Conservation (phyloP, 192 early-diverging fungal species). For the Globomyces pollinis-pini region DNA sequence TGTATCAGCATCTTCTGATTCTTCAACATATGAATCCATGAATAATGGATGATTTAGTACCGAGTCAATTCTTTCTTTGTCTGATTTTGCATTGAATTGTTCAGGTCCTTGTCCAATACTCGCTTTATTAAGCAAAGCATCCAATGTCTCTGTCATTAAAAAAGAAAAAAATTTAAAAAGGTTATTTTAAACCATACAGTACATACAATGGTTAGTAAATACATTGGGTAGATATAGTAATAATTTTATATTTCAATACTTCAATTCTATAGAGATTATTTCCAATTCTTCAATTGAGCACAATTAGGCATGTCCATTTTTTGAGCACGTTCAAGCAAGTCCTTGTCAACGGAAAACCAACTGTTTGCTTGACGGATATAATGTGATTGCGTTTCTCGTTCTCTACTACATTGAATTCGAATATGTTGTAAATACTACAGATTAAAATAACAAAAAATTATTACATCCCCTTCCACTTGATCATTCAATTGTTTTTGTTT, state of each 20-base stretch:
- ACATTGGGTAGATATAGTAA: too few species aligned
- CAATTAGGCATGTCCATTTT: slow-evolving; percentile 60
- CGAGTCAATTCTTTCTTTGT: slow-evolving; percentile 24
- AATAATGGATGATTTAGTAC: slow-evolving; percentile 76
- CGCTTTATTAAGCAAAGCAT: too few species aligned
- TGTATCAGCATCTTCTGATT: slow-evolving; percentile 61
- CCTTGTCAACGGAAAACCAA: slow-evolving; percentile 63
- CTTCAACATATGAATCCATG: slow-evolving; percentile 60
- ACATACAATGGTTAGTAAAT: too few species aligned
- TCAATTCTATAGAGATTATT: too few species aligned
- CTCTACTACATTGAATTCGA: slow-evolving; percentile 54
- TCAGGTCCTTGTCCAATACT: too few species aligned
- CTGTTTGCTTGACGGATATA: slow-evolving; percentile 56
- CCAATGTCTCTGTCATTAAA: slow-evolving; percentile 4
- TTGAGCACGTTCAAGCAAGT: slow-evolving; percentile 57
- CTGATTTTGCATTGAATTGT: background rate
- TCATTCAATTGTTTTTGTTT: slow-evolving; percentile 63
- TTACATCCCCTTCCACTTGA: slow-evolving; percentile 57
- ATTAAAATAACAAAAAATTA: background rate
- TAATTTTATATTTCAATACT: too few species aligned
- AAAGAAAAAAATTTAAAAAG: too few species aligned
- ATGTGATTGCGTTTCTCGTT: slow-evolving; percentile 51
- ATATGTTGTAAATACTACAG: slow-evolving; percentile 57
- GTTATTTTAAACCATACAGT: too few species aligned
- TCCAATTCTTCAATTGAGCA: slow-evolving; percentile 55